A percentile compares a stretch with the other conserved stretches of the same genome.
These are phyloP conservation scores for Linanthus parryae DNA, from an alignment of 148 eudicot genomes.

Conservation along the genomic window DNA sequence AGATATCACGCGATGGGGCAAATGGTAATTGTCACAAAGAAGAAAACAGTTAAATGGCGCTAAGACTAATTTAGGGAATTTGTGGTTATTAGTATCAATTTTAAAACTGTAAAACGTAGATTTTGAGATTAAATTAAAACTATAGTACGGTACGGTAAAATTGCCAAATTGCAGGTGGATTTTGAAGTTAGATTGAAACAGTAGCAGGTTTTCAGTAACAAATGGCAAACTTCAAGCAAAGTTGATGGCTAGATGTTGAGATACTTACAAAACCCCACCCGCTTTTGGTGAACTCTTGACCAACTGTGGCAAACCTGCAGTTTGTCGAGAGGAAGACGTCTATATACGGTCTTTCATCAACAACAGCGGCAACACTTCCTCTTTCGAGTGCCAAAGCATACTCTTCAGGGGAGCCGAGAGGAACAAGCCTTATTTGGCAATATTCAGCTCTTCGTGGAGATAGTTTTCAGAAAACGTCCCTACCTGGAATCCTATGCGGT, in stretches of 20 bases:
- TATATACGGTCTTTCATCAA: constrained; percentile 78
- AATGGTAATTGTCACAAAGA: too few relatives aligned
- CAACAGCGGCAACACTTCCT: constrained; percentile 83
- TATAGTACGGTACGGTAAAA: background rate
- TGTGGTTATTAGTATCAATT: too few relatives aligned
- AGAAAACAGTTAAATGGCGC: too few relatives aligned
- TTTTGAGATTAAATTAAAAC: background rate
- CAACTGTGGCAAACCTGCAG: constrained; percentile 59
- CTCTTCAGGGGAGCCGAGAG: constrained; percentile 63
- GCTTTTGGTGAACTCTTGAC: constrained; percentile 67
- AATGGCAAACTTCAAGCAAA: background rate
- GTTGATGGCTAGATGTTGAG: background rate
- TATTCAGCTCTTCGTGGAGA: constrained; percentile 54
- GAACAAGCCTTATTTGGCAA: constrained; percentile 54
- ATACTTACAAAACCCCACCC: constrained; percentile 96
- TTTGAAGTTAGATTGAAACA: background rate
- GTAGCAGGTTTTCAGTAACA: background rate
- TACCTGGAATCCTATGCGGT: constrained; percentile 57
- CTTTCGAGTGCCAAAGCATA: constrained; percentile 49
- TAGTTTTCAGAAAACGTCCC: constrained; percentile 84
- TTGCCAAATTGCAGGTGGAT: background rate
- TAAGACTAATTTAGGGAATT: too few relatives aligned
- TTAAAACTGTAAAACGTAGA: too few relatives aligned
- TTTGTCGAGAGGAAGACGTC: constrained; percentile 53
- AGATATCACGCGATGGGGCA: too few relatives aligned